phyloP scores from a whole-genome alignment of 2,329 filamentous ascomycete species.

The Phyllosticta citriasiana region DNA sequence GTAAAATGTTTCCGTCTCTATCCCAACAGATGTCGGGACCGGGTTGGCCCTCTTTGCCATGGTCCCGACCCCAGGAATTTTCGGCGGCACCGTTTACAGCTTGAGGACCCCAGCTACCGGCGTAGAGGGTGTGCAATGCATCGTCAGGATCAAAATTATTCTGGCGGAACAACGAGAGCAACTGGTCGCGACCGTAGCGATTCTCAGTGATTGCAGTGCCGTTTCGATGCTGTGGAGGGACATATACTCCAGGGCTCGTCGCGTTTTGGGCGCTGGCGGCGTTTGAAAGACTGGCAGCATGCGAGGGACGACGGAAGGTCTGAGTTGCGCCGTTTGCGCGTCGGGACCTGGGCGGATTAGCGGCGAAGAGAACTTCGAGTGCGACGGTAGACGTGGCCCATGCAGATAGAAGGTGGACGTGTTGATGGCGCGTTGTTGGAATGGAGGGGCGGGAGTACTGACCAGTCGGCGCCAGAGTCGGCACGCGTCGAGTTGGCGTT shows the following conservation, averaged over 20 bases:
- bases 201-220: conserved; percentile 41
- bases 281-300: conserved; percentile 44
- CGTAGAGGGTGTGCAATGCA: conserved; percentile 58
- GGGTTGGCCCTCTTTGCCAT: conserved; percentile 56
- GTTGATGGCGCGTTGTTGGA: conserved; percentile 10
- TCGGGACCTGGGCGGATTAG: conserved; percentile 41
- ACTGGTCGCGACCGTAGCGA: conserved; percentile 69
- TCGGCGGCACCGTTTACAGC: conserved; percentile 52
- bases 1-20: conserved; percentile 55
- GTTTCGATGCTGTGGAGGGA: conserved; percentile 52
- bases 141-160: conserved; percentile 46
- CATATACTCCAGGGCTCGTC: conserved; percentile 42
- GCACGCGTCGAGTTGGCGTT: conserved; percentile 29
- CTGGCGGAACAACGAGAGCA: conserved; percentile 62
- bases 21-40: conserved; percentile 95
- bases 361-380: background rate
- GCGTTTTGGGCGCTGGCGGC: conserved; percentile 18
- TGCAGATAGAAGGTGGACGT: conserved; percentile 9
- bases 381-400: background rate
- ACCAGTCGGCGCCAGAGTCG: conserved; percentile 38
- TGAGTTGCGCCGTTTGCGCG: conserved; percentile 57
- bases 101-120: conserved; percentile 70
- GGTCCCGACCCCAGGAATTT: conserved; percentile 69
- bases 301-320: conserved; percentile 55
- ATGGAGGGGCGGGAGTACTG: conserved; percentile 18